Evolutionary conservation across 1,139 yeast genomes (phyloP), one percentile per base, ranked within the genome.

Genomic region (Diutina siamensis): DNA sequence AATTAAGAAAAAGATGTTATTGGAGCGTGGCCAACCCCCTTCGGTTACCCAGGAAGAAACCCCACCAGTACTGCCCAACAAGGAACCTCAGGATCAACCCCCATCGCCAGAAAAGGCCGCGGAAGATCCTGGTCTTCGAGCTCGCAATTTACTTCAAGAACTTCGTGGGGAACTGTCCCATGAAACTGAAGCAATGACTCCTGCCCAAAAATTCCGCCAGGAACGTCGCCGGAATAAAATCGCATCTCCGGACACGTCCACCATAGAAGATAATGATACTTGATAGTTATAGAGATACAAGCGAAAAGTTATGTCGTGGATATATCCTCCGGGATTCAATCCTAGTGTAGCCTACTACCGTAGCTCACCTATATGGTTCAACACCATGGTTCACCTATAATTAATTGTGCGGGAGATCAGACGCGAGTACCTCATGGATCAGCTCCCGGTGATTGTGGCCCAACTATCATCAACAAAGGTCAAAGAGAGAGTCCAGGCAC

Each of bases 141-240:
- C 87, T 0, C 65, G 83, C 52, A 72, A 68, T 51, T 65, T 80
- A 49, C 65, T 80, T 28, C 74, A 72, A 51, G 83, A 78, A 52
- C 64, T 80, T 34, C 63, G 85, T 3, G 42, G 42, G 12, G 42
- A 38, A 10, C 19, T 10, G 12, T 15, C 32, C 7, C n/a, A 8
- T 10, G 21, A 15, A 2, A 15, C 40, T 2, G 22, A 38, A 2
- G 42, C 32, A 9, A 15, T 38, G 42, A 38, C 42, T 1, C 27
- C 40, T 2, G 42, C 42, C 4, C 42, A 38, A 9, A 25, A 38
- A 27, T 38, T 25, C 42, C 42, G 42, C 32, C 32, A 38, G 32
- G 32, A 25, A 25, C 42, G 42, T 18, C 42, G 33, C 33, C 42
- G 42, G 12, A n/a, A 38, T 9, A 35, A 35, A 18, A 15, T 35